A percentile compares a stretch with the other conserved stretches of the same genome.
These are phyloP conservation scores for Magnusiomyces tetraspermus DNA, from an alignment of 1,139 yeast species.

Conservation along the genomic window DNA sequence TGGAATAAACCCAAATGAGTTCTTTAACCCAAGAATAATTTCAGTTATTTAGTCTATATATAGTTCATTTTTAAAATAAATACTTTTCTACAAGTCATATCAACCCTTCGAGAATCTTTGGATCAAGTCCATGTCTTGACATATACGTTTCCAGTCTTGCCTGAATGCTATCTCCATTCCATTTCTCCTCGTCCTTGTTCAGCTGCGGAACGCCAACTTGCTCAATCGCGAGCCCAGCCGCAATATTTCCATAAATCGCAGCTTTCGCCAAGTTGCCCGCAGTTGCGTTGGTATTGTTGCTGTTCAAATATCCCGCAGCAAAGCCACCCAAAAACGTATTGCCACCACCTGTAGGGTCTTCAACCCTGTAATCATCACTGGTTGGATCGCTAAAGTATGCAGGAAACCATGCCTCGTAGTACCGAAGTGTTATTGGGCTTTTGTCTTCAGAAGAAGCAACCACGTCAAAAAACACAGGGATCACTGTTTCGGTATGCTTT, in stretches of 20 bases:
- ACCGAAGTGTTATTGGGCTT: background rate
- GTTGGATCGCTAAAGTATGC: constrained; percentile 50
- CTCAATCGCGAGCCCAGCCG: constrained; percentile 73
- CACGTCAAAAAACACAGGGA: background rate
- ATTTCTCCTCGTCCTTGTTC: constrained; percentile 28
- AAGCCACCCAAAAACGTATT: constrained; percentile 82
- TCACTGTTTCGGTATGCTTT: background rate
- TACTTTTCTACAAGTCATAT: too few species aligned
- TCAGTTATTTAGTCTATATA: too few species aligned
- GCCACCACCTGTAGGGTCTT: constrained; percentile 94
- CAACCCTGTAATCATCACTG: constrained; percentile 37
- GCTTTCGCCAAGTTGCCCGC: constrained; percentile 45
- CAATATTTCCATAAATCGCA: constrained; percentile 62
- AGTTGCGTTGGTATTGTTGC: constrained; percentile 19
- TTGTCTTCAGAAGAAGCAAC: background rate
- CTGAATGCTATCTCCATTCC: constrained; percentile 44
- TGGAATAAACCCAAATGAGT: too few species aligned
- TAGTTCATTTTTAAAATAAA: too few species aligned
- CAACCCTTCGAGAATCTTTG: background rate
- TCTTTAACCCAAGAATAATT: too few species aligned
- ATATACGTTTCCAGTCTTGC: constrained; percentile 13
- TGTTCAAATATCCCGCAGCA: constrained; percentile 45
- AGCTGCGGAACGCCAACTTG: constrained; percentile 59
- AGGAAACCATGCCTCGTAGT: constrained; percentile 41
- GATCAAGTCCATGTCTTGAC: background rate